These are phyloP conservation scores for Lycium barbarum DNA, from an alignment of 257 asterid genomes.

Conservation along the genomic window DNA sequence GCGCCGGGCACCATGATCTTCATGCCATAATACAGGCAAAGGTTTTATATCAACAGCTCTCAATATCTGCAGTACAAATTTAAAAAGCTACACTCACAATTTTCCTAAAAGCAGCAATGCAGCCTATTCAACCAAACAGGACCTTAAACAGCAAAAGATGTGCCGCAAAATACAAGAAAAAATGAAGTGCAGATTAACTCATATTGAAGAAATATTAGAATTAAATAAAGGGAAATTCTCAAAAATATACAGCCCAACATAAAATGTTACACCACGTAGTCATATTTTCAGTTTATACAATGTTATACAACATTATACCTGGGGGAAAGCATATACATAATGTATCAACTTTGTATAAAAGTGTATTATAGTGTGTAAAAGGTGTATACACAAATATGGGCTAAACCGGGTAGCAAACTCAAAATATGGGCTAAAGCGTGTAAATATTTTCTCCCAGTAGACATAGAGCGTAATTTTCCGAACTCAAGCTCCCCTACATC, in stretches of 20 bases:
- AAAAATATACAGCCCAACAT: too few species aligned
- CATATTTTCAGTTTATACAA: too few species aligned
- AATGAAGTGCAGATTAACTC: not conserved
- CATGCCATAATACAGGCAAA: constrained; percentile 85
- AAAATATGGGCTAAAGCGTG: too few species aligned
- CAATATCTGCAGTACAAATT: constrained; percentile 56
- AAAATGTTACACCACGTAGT: too few species aligned
- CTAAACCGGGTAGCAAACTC: too few species aligned
- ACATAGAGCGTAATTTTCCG: too few species aligned
- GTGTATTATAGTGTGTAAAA: too few species aligned
- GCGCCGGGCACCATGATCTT: constrained; percentile 75
- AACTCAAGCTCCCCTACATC: not conserved
- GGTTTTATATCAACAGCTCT: constrained; percentile 78
- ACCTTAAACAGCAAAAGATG: constrained; percentile 17
- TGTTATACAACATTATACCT: too few species aligned
- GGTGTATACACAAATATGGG: too few species aligned
- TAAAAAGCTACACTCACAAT: constrained; percentile 26
- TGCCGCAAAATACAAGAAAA: constrained; percentile 20
- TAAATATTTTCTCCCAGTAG: too few species aligned
- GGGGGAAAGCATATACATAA: too few species aligned
- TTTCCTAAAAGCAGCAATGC: constrained; percentile 11
- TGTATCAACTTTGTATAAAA: too few species aligned
- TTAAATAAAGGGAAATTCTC: not conserved
- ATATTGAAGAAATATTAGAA: not conserved
- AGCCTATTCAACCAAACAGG: not conserved